phyloP scores from a whole-genome alignment of 2,329 filamentous ascomycete genomes.

The Aspergillus sojae region DNA sequence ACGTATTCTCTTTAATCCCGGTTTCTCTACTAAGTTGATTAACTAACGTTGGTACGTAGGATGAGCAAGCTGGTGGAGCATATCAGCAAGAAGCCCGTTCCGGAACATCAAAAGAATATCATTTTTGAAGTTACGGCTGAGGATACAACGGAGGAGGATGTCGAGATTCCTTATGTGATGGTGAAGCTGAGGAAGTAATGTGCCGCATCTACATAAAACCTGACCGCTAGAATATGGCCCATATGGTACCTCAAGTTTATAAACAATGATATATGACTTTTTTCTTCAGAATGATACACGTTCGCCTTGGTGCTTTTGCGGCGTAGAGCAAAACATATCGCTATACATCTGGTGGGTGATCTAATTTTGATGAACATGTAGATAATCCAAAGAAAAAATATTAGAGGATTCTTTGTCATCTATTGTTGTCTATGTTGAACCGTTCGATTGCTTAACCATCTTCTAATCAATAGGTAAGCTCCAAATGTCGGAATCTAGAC shows the following conservation, averaged over 20 bases:
- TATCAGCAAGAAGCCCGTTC: slow-evolving; percentile 90
- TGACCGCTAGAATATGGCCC: slow-evolving; percentile 13
- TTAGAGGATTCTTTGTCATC: not conserved
- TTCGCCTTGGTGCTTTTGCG: not conserved
- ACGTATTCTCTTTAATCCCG: slow-evolving; percentile 40
- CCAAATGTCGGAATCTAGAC: not conserved
- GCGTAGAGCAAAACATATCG: not conserved
- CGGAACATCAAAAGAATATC: slow-evolving; percentile 88
- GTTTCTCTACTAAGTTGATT: slow-evolving; percentile 20
- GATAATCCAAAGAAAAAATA: too few relatives aligned
- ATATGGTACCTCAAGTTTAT: not conserved
- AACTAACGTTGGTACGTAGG: slow-evolving; percentile 51
- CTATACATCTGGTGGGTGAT: too few relatives aligned
- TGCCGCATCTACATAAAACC: not conserved
- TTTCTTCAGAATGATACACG: not conserved
- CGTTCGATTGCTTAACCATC: not conserved
- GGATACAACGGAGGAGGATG: slow-evolving; percentile 85
- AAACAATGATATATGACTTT: slow-evolving; percentile 15
- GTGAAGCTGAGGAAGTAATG: slow-evolving; percentile 64
- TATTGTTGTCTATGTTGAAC: not conserved
- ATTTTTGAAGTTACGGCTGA: slow-evolving; percentile 96
- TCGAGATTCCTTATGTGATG: slow-evolving; percentile 96
- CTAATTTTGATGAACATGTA: too few relatives aligned
- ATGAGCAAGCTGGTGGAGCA: slow-evolving; percentile 85
- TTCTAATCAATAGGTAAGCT: not conserved